Evolutionary conservation across 1,284 basidiomycete species (phyloP), one percentile per base, ranked within the genome.

Genomic region (Fomitopsis palustris): DNA sequence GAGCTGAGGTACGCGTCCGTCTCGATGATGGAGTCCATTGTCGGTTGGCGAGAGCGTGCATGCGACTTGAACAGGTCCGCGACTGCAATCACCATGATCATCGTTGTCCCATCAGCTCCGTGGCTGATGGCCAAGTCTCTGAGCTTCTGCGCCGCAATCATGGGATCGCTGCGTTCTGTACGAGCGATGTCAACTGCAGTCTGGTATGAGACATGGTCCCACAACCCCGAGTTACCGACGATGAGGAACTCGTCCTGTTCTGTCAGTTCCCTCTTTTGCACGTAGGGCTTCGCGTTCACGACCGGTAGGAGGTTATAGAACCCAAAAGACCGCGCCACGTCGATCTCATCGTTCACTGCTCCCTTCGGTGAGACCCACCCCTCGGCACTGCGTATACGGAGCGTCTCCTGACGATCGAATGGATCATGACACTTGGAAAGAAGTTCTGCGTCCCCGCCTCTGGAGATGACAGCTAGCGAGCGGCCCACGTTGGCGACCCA

Each of bases 41-140:
- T 78, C 16, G 75, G 77, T 56, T 81, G 81, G 12, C 77, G 75
- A 19, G 75, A 75, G 39, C 83, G 77, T 33, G 72, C 62, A 16
- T 71, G 67, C 9, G 75, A 69, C 12, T 76, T 78, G 79, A 96
- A 95, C 35, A 96, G 75, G 68, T 93, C 93, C 12, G 85, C 85
- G 16, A 98, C 81, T 53, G 86, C 87, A 65, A 99, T 86, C 38
- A 98, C 95, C 96, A 99, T 98, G 75, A 99, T 95, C 95, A 98
- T 97, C 60, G 93, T 90, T 62, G 90, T 94, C 16, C 93, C 93
- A 64, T 94, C 89, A 9, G 95, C 95, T 14, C 97, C 97, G 74
- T 98, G 98, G 67, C 93, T 95, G 70, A 99, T 92, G 10, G 97
- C 95, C 66, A 98, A 92, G 74, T 99, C 97, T 57, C 97, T 85